Conservation (phyloP, 2,329 filamentous ascomycete genomes). For the Curvularia eragrostidis region DNA sequence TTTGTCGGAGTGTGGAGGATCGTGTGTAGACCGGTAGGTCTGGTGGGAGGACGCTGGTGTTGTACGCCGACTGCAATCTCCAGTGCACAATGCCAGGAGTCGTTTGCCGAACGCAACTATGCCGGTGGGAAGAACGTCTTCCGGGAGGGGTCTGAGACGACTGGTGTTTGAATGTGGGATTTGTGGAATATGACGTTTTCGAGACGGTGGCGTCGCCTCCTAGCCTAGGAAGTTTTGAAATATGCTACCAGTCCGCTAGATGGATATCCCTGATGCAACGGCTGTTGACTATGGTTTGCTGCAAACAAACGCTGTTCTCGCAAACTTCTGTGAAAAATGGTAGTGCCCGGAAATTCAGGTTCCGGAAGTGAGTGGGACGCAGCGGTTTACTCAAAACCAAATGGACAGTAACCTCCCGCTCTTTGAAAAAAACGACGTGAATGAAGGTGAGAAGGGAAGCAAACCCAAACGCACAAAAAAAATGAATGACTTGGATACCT, state of each 20-base stretch:
- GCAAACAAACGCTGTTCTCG: slow-evolving; percentile 14
- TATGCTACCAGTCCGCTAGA: slow-evolving; percentile 17
- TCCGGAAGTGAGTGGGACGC: background rate
- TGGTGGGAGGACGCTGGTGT: slow-evolving; percentile 10
- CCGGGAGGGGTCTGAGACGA: slow-evolving; percentile 34
- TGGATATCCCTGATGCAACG: slow-evolving; percentile 16
- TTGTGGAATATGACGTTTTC: slow-evolving; percentile 24
- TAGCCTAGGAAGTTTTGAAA: slow-evolving; percentile 28
- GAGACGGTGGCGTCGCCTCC: slow-evolving; percentile 38
- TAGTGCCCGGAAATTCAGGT: slow-evolving; percentile 2
- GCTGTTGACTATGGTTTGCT: slow-evolving; percentile 24
- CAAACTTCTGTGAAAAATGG: background rate
- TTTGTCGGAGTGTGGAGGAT: slow-evolving; percentile 17
- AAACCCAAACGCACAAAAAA: slow-evolving; percentile 27
- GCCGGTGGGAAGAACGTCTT: slow-evolving; percentile 15
- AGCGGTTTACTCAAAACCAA: slow-evolving; percentile 20
- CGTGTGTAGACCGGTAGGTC: slow-evolving; percentile 15
- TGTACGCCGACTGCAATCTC: slow-evolving; percentile 15
- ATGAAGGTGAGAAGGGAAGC: slow-evolving; percentile 34
- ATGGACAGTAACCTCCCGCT: slow-evolving; percentile 10
- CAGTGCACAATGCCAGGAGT: slow-evolving; percentile 19
- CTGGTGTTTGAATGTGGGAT: slow-evolving; percentile 28
- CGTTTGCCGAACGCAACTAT: slow-evolving; percentile 14
- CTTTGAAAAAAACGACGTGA: slow-evolving; percentile 31
- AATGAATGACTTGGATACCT: slow-evolving; percentile 19